Base-by-base conservation (phyloP, 768 basidiomycete genomes). In the Cystoderma amianthinum region DNA sequence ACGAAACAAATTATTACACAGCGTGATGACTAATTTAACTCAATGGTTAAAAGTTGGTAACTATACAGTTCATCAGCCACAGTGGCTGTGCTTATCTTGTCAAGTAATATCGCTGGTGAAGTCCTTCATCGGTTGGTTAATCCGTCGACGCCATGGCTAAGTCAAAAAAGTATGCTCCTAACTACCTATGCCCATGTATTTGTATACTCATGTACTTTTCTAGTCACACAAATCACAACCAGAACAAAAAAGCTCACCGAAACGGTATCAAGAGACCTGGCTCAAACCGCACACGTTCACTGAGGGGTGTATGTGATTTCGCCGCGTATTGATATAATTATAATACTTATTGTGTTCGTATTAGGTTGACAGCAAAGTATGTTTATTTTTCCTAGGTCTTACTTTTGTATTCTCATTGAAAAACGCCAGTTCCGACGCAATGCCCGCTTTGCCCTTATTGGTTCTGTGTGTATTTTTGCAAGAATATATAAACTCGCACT, bases 101-200 rank as follows among this genome's bases (percentile, higher is more conserved):
- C n/a, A n/a, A n/a, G n/a, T n/a, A n/a, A n/a, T n/a, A n/a, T n/a
- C n/a, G n/a, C n/a, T n/a, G n/a, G n/a, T n/a, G n/a, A n/a, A n/a
- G n/a, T n/a, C n/a, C n/a, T n/a, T n/a, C n/a, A n/a, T n/a, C n/a
- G n/a, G n/a, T n/a, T n/a, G n/a, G n/a, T n/a, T n/a, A n/a, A n/a
- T n/a, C n/a, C n/a, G n/a, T n/a, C n/a, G n/a, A n/a, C n/a, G 55
- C 60, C 53, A 97, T 96, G 92, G 83, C 93, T 77, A 96, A 98
- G 72, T 98, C 95, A 49, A 97, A 97, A 77, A 97, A 97, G 90
- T 94, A 62, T 43, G 78, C 58, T 32, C 5, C 7, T 28, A n/a
- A n/a, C n/a, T n/a, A n/a, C n/a, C n/a, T n/a, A n/a, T 25, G 19
- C 32, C 11, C n/a, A 22, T 30, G 30, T 13, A 19, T 34, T 24